Base-by-base conservation (phyloP, 306 rosid species). In the Vigna nakashimae region DNA sequence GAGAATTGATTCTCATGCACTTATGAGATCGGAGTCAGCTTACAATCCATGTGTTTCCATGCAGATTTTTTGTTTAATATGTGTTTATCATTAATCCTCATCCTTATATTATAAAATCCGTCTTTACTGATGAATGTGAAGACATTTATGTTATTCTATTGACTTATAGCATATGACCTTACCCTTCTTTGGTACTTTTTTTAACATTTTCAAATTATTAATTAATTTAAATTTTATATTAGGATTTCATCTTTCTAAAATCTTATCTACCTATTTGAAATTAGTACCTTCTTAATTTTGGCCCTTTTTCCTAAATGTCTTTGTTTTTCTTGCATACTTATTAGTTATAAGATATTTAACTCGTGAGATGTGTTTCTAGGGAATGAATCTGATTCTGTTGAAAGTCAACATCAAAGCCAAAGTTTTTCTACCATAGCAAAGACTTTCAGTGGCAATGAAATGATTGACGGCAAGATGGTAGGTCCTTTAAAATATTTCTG, bases 401-500 rank as follows among this genome's bases (percentile, higher is more conserved):
- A 88, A 79, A 79, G 78, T 62, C 83, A 86, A 72, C 83, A 74
- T 60, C 92, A 82, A 84, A 84, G 86, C 74, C 90, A 78, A 77
- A 78, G 63, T 74, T 64, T 68, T 75, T 50, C 91, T 63, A 24
- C 70, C 2, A 26, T 45, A 16, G 90, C 97, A 52, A 94, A 88
- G 81, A 81, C 91, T 60, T 94, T 89, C 86, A 66, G 76, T 53
- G 86, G 87, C 81, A 84, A 76, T 64, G 97, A 94, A 87, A 82
- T 69, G 70, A 49, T 82, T 72, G 98, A 94, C 18, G 93, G 93
- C 64, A 91, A 90, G 89, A 83, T 8, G 93, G 98, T 94, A 90
- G 65, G 50, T 81, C 82, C 77, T 81, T 51, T 71, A 63, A 69
- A 32, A 50, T 62, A 48, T 76, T 56, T 72, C 49, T 69, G 34